Base-by-base conservation (phyloP, 2,329 filamentous ascomycete genomes). In the Cladosporium sp. region DNA sequence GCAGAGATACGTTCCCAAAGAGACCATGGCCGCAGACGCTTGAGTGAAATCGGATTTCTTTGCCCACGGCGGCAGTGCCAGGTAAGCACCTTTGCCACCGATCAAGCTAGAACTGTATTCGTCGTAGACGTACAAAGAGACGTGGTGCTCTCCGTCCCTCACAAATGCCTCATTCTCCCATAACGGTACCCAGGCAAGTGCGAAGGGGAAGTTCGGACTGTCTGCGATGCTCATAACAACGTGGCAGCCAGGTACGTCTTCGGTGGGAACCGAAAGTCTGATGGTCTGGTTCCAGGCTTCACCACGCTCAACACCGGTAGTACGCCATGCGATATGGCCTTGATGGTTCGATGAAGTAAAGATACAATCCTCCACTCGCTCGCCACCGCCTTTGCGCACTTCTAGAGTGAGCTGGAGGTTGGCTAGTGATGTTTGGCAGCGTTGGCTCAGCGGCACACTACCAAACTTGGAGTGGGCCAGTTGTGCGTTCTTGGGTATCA, bases 91-190 rank as follows among this genome's bases (percentile, higher is more conserved):
- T 70, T 87, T 91, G 4, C 90, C 92, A 59, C 82, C 43, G 76
- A 83, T 63, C 78, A 86, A 84, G 82, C 83, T 88, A 0, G 89
- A 89, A 0, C 92, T 97, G 68, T 88, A 84, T 71, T 97, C 95
- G 68, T 99, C 95, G 68, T 96, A 89, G 64, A 89, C 89, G 77
- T 97, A 96, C 45, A 99, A 77, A 1, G 95, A 78, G 51, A 97
- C 77, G 2, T 85, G 86, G 71, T 97, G 93, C 19, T 85, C 76
- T 0, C 93, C 93, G 70, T 99, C 93, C 50, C 87, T 84, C 52
- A 95, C 85, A 69, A 99, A 99, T 0, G 94, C 93, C 60, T 92
- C 86, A 22, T 90, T 85, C 54, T 93, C 89, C 94, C 95, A 99
- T 2, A 99, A 80, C 0, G 94, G 94, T 78, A 99, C 87, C 81